Percentiles rank a stretch among this genome's conserved stretches.
Evolutionary conservation across 495 filamentous ascomycete genomes (phyloP).

Genomic region (Daldinia childiae): DNA sequence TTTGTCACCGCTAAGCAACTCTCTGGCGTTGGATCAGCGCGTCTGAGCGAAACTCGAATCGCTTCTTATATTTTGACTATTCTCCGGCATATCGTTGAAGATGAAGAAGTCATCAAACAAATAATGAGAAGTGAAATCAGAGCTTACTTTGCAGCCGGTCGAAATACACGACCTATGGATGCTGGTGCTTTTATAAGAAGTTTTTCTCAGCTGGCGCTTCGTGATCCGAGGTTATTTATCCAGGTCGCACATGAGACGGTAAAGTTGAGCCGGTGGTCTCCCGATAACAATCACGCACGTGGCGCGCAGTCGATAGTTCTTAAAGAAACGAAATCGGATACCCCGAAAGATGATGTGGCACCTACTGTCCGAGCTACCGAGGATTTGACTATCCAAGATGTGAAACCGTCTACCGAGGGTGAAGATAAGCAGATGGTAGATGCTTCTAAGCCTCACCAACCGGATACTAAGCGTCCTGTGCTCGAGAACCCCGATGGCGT

Average conservation of each 20-base stretch:
- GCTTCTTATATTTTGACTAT: slow-evolving; percentile 77
- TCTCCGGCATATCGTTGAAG: slow-evolving; percentile 91
- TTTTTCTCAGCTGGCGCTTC: slow-evolving; percentile 82
- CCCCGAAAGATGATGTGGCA: slow-evolving; percentile 52
- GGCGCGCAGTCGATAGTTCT: slow-evolving; percentile 50
- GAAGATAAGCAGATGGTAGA: slow-evolving; percentile 64
- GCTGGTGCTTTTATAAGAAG: slow-evolving; percentile 76
- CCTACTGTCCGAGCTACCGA: slow-evolving; percentile 65
- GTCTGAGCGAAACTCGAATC: slow-evolving; percentile 72
- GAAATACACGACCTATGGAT: slow-evolving; percentile 72
- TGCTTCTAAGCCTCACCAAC: slow-evolving; percentile 64
- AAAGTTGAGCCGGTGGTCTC: slow-evolving; percentile 71
- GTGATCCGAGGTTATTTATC: slow-evolving; percentile 87
- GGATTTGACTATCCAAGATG: slow-evolving; percentile 60
- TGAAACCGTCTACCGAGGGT: slow-evolving; percentile 62
- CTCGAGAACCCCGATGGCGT: slow-evolving; percentile 96
- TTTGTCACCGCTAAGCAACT: slow-evolving; percentile 96
- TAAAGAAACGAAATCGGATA: slow-evolving; percentile 47
- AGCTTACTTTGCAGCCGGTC: slow-evolving; percentile 68
- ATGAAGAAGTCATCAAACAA: slow-evolving; percentile 87
- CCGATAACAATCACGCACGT: slow-evolving; percentile 59
- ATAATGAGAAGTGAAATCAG: slow-evolving; percentile 94
- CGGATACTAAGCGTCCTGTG: slow-evolving; percentile 81
- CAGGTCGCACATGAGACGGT: slow-evolving; percentile 89
- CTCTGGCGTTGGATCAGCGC: slow-evolving; percentile 75